Evolutionary conservation across 2,329 filamentous ascomycete species (phyloP).

Genomic region (Neoascochyta sp.): DNA sequence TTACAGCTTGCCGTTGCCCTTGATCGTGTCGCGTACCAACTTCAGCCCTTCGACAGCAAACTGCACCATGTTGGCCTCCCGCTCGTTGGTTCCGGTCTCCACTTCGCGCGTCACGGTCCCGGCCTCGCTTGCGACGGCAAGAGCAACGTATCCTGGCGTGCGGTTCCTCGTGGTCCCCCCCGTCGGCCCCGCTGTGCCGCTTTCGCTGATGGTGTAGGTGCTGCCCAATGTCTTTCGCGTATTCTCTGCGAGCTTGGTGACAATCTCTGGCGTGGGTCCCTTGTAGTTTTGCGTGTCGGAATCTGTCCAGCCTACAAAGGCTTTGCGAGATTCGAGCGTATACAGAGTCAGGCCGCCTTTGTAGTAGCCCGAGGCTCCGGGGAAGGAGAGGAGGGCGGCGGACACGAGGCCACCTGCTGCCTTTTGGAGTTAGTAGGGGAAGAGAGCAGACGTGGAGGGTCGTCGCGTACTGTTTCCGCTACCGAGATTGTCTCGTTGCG

Average conservation of each 20-base stretch:
- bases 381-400: slow-evolving; percentile 54
- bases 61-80: slow-evolving; percentile 60
- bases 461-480: slow-evolving; percentile 53
- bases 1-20: too few relatives aligned
- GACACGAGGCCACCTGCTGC: slow-evolving; percentile 62
- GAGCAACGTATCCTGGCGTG: slow-evolving; percentile 60
- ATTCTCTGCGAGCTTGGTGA: slow-evolving; percentile 54
- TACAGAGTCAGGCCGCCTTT: slow-evolving; percentile 62
- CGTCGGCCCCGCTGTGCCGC: slow-evolving; percentile 62
- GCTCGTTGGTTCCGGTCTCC: slow-evolving; percentile 53
- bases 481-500: slow-evolving; percentile 57
- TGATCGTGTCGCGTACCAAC: slow-evolving; percentile 56
- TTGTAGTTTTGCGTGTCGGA: slow-evolving; percentile 51
- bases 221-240: slow-evolving; percentile 53
- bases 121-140: slow-evolving; percentile 56
- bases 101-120: slow-evolving; percentile 54
- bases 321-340: slow-evolving; percentile 55
- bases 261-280: slow-evolving; percentile 59
- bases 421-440: slow-evolving; percentile 27
- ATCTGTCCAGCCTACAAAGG: slow-evolving; percentile 60
- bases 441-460: slow-evolving; percentile 1
- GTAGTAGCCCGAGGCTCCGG: slow-evolving; percentile 58
- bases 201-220: slow-evolving; percentile 58
- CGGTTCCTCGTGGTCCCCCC: slow-evolving; percentile 54
- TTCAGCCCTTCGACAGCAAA: slow-evolving; percentile 58